Evolutionary conservation across 805 yeast species (phyloP).

Genomic region (Yarrowia bubula): DNA sequence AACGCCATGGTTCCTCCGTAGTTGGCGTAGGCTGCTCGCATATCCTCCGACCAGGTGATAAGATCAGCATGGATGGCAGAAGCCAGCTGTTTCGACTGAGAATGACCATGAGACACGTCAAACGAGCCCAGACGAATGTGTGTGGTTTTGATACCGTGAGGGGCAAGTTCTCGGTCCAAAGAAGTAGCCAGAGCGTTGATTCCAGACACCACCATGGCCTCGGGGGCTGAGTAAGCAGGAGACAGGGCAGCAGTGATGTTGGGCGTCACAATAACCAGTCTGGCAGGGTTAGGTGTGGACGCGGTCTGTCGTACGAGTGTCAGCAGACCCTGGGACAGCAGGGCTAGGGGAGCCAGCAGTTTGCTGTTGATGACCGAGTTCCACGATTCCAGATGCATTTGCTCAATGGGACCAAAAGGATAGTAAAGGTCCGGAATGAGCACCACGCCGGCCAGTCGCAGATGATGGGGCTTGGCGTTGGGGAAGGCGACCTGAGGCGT

Average conservation of each 20-base stretch:
- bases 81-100: conserved; percentile 37
- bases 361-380: conserved; percentile 47
- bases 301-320: conserved; percentile 52
- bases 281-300: conserved; percentile 36
- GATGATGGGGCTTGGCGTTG: conserved; percentile 55
- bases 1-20: conserved; percentile 33
- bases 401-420: conserved; percentile 67
- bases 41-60: conserved; percentile 44
- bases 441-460: conserved; percentile 62
- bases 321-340: conserved; percentile 56
- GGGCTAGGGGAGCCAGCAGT: conserved; percentile 48
- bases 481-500: conserved; percentile 58
- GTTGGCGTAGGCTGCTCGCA: conserved; percentile 39
- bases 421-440: conserved; percentile 67
- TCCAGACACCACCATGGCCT: conserved; percentile 52
- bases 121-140: conserved; percentile 51
- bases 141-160: conserved; percentile 46
- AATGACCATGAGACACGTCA: conserved; percentile 40
- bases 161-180: conserved; percentile 46
- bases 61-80: conserved; percentile 43
- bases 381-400: conserved; percentile 54
- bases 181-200: conserved; percentile 43
- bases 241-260: conserved; percentile 53
- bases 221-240: conserved; percentile 65
- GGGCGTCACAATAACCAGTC: conserved; percentile 54